phyloP scores from a whole-genome alignment of 2,329 filamentous ascomycete genomes.

The Calonectria pteridis region DNA sequence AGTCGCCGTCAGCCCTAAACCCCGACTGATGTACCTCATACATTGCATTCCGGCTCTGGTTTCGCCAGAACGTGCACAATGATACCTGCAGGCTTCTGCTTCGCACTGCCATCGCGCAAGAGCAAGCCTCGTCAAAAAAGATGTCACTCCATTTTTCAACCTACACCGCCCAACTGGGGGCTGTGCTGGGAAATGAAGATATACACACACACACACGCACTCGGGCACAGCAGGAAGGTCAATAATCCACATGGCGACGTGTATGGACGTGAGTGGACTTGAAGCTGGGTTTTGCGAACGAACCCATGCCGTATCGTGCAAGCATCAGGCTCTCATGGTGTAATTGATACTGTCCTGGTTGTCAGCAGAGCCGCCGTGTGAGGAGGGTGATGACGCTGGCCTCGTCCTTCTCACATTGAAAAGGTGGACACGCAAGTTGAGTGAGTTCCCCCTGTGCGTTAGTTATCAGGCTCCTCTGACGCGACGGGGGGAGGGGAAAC shows the following conservation, averaged over 20 bases:
- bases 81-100: neutral
- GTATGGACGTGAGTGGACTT: neutral
- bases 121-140: neutral
- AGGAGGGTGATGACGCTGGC: neutral
- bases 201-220: neutral
- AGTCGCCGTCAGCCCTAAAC: neutral
- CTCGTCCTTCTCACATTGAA: neutral
- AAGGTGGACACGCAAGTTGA: neutral
- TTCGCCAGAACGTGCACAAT: neutral
- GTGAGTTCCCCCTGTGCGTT: neutral
- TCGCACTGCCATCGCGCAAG: neutral
- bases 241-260: neutral
- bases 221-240: neutral
- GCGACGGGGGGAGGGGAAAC: too few relatives aligned
- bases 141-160: neutral
- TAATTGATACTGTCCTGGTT: neutral
- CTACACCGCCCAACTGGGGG: neutral
- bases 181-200: neutral
- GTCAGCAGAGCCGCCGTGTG: neutral
- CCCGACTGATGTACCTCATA: neutral
- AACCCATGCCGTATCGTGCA: neutral
- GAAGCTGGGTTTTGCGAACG: neutral
- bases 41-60: neutral
- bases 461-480: neutral
- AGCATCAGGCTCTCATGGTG: neutral